Percentiles rank a stretch among this genome's conserved stretches.
Evolutionary conservation across 805 yeast species (phyloP).

Genomic region (Yarrowia sp.): DNA sequence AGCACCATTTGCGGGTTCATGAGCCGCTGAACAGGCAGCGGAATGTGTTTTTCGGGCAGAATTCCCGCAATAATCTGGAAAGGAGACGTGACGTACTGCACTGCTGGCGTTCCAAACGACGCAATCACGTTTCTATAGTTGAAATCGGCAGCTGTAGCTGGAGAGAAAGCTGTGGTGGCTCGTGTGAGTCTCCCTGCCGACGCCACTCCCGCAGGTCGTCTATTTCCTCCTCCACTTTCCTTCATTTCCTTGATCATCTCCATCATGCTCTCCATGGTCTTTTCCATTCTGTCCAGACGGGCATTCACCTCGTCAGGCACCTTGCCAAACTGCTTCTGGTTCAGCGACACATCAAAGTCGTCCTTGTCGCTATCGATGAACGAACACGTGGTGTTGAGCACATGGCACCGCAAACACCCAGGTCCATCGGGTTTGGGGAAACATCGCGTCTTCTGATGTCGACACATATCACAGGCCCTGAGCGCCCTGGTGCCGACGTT

Average conservation of each 20-base stretch:
- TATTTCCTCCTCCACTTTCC: not conserved
- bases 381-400: slow-evolving; percentile 61
- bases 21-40: slow-evolving; percentile 52
- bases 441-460: slow-evolving; percentile 67
- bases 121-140: slow-evolving; percentile 37
- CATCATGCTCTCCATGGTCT: slow-evolving; percentile 37
- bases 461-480: slow-evolving; percentile 62
- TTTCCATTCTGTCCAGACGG: slow-evolving; percentile 44
- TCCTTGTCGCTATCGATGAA: slow-evolving; percentile 50
- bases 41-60: slow-evolving; percentile 48
- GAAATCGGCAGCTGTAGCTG: slow-evolving; percentile 12
- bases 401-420: slow-evolving; percentile 66
- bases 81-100: slow-evolving; percentile 55
- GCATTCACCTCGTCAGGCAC: slow-evolving; percentile 41
- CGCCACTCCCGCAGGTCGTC: not conserved
- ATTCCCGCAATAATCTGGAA: slow-evolving; percentile 53
- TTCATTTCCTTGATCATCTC: slow-evolving; percentile 34
- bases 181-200: slow-evolving; percentile 12
- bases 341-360: slow-evolving; percentile 25
- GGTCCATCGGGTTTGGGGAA: slow-evolving; percentile 57
- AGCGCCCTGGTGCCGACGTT: slow-evolving; percentile 52
- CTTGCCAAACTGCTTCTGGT: slow-evolving; percentile 39
- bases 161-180: not conserved
- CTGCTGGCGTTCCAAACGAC: slow-evolving; percentile 52
- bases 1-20: slow-evolving; percentile 47